A percentile compares a stretch with the other conserved stretches of the same genome.
Evolutionary conservation across 345 rosid species (phyloP).

Genomic region (Diplotaxis tenuifolia): DNA sequence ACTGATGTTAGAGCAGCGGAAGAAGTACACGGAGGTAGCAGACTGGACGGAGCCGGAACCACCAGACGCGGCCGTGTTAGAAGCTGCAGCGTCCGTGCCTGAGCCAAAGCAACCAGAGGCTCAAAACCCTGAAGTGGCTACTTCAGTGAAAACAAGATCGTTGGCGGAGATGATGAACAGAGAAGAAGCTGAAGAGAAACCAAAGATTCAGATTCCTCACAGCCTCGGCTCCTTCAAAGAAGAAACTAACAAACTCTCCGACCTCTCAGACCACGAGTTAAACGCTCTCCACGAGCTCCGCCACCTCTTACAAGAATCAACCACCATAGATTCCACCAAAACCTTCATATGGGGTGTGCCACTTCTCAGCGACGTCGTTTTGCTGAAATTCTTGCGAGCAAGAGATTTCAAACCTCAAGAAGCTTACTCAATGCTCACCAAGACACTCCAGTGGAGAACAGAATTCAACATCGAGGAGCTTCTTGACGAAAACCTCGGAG

Average conservation of each 20-base stretch:
- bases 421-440: conserved; percentile 70
- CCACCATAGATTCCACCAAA: conserved; percentile 28
- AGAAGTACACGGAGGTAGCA: conserved; percentile 27
- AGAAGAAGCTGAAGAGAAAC: conserved; percentile 42
- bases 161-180: conserved; percentile 47
- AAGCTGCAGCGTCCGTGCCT: conserved; percentile 32
- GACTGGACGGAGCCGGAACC: conserved; percentile 39
- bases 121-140: background rate
- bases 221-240: conserved; percentile 58
- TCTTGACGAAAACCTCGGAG: conserved; percentile 34
- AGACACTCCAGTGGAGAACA: conserved; percentile 70
- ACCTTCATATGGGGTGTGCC: conserved; percentile 71
- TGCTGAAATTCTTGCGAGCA: conserved; percentile 74
- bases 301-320: conserved; percentile 45
- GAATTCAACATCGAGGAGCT: conserved; percentile 55
- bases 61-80: conserved; percentile 34
- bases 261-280: conserved; percentile 51
- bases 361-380: conserved; percentile 69
- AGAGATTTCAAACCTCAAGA: conserved; percentile 78
- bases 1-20: conserved; percentile 30
- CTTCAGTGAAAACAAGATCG: conserved; percentile 34
- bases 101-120: conserved; percentile 6
- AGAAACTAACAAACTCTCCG: conserved; percentile 57
- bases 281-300: conserved; percentile 49
- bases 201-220: conserved; percentile 40